These are phyloP conservation scores for Cutaneotrichosporon sp. DNA, from an alignment of 1,284 basidiomycete species.

Conservation along the genomic window DNA sequence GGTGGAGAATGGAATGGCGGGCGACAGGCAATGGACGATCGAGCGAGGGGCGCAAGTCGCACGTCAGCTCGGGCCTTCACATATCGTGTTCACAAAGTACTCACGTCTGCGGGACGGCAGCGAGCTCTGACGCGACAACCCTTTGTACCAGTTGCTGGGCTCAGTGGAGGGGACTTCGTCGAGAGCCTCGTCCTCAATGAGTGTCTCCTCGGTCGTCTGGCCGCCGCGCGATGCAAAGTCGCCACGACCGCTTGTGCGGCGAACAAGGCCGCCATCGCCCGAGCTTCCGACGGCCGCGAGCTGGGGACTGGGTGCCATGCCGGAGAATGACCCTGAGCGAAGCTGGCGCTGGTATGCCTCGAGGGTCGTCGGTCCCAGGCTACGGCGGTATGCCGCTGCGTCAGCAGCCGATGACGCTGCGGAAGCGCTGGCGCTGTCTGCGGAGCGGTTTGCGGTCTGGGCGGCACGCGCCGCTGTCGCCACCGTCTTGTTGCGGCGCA, in stretches of 20 bases:
- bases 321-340: slow-evolving; percentile 21
- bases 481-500: slow-evolving; percentile 44
- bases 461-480: slow-evolving; percentile 19
- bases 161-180: slow-evolving; percentile 31
- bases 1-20: not conserved
- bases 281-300: not conserved
- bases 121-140: slow-evolving; percentile 45
- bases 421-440: slow-evolving; percentile 34
- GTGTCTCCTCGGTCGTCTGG: slow-evolving; percentile 32
- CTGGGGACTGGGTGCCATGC: slow-evolving; percentile 6
- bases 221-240: slow-evolving; percentile 26
- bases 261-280: slow-evolving; percentile 19
- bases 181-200: slow-evolving; percentile 31
- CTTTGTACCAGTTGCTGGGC: slow-evolving; percentile 38
- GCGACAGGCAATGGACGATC: not conserved
- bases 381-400: slow-evolving; percentile 15
- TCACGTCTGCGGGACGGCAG: slow-evolving; percentile 44
- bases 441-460: slow-evolving; percentile 11
- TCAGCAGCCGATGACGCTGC: slow-evolving; percentile 17
- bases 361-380: slow-evolving; percentile 11
- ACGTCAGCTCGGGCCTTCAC: slow-evolving; percentile 4
- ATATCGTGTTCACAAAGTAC: slow-evolving; percentile 16
- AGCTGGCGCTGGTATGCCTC: slow-evolving; percentile 13
- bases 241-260: slow-evolving; percentile 30
- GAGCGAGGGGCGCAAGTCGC: not conserved